phyloP scores from a whole-genome alignment of 2,329 filamentous ascomycete genomes.

The Aureobasidium subglaciale region DNA sequence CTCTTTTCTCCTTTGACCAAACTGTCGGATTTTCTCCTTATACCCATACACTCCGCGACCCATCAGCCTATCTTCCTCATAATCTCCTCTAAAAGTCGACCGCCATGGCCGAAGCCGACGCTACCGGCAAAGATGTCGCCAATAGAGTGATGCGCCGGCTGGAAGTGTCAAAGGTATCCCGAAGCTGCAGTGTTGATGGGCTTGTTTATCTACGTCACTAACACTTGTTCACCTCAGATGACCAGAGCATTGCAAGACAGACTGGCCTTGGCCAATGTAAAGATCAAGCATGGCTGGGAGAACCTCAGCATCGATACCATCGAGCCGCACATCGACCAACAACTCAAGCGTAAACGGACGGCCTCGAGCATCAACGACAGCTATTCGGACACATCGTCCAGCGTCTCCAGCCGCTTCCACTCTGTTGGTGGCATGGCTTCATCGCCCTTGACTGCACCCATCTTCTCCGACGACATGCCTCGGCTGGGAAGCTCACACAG shows the following conservation, averaged over 20 bases:
- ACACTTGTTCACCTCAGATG: constrained; percentile 55
- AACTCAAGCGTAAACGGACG: constrained; percentile 66
- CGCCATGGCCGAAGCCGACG: constrained; percentile 11
- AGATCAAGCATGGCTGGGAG: constrained; percentile 92
- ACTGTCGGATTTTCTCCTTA: constrained; percentile 13
- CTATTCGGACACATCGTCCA: constrained; percentile 80
- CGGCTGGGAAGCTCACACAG: constrained; percentile 46
- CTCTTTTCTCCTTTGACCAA: constrained; percentile 14
- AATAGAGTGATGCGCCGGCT: constrained; percentile 31
- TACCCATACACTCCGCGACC: not conserved
- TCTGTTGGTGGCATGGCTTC: constrained; percentile 66
- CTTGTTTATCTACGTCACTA: constrained; percentile 13
- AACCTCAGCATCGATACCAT: constrained; percentile 79
- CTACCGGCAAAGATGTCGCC: constrained; percentile 25
- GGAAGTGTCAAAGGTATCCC: constrained; percentile 33
- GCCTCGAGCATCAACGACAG: constrained; percentile 62
- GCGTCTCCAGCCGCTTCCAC: constrained; percentile 69
- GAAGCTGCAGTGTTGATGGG: not conserved
- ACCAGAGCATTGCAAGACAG: constrained; percentile 88
- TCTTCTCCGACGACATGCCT: constrained; percentile 77
- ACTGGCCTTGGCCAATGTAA: constrained; percentile 91
- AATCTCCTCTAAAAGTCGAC: not conserved
- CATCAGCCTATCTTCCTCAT: not conserved
- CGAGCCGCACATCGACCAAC: constrained; percentile 74
- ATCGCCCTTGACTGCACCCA: constrained; percentile 72